Percentiles rank a stretch among this genome's conserved stretches.
Conservation (phyloP, 176 grass and related monocot genomes). For the Bromus sterilis region DNA sequence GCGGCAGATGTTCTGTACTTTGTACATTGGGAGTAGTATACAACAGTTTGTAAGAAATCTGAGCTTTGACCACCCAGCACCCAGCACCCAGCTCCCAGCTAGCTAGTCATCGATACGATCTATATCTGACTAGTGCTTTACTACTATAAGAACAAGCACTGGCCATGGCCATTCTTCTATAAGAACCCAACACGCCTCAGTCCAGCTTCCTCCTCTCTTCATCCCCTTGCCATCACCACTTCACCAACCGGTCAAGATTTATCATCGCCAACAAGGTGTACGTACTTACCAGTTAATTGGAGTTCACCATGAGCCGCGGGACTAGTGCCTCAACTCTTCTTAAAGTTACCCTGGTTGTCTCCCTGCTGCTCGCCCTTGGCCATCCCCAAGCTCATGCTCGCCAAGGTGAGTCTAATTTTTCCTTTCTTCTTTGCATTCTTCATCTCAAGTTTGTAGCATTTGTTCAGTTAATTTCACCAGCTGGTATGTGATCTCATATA, state of each 20-base stretch:
- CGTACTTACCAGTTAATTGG: no score
- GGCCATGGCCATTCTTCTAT: background rate
- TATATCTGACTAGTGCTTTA: background rate
- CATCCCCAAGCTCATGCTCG: conserved; percentile 13
- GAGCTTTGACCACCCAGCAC: conserved; percentile 23
- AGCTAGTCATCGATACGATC: conserved; percentile 21
- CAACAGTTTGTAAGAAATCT: conserved; percentile 23
- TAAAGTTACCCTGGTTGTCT: conserved; percentile 1
- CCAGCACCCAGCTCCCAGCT: background rate
- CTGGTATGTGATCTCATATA: background rate
- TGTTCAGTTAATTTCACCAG: background rate
- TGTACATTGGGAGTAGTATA: no score
- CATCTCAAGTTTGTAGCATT: background rate
- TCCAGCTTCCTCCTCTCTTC: background rate
- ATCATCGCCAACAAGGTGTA: background rate
- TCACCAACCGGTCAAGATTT: background rate
- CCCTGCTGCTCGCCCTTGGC: conserved; percentile 15
- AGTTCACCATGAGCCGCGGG: conserved; percentile 25
- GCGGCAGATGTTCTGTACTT: conserved; percentile 27
- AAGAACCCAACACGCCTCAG: background rate
- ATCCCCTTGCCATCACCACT: background rate
- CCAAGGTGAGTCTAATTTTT: background rate
- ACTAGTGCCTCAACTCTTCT: background rate
- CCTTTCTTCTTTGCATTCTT: background rate
- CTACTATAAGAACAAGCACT: background rate